Conservation (phyloP, 2,329 filamentous ascomycete species). For the Macrophomina pseudophaseolina region DNA sequence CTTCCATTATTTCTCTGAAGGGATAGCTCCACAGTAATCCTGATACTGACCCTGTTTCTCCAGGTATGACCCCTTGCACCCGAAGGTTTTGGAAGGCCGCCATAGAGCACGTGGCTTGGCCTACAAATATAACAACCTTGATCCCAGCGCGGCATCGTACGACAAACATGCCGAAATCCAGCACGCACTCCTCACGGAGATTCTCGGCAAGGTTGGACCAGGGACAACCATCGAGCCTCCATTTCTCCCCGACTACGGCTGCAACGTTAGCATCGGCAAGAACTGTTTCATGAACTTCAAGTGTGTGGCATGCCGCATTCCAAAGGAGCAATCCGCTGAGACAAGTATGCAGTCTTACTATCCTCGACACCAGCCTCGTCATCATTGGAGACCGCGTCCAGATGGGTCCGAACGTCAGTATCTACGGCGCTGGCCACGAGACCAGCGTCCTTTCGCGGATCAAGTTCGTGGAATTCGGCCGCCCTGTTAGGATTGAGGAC, state of each 20-base stretch:
- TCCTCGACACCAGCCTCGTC: constrained; percentile 1
- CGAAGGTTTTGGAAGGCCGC: not conserved
- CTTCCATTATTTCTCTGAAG: not conserved
- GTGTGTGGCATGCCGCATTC: not conserved
- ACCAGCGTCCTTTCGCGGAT: not conserved
- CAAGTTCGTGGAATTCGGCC: constrained; percentile 3
- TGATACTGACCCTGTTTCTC: not conserved
- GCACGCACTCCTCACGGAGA: not conserved
- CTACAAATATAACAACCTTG: constrained; percentile 9
- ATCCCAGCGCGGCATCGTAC: not conserved
- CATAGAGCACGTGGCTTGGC: not conserved
- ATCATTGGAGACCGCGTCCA: constrained; percentile 9
- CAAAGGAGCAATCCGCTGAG: not conserved
- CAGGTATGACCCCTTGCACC: not conserved
- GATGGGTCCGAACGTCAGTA: not conserved
- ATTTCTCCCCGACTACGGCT: not conserved
- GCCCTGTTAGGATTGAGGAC: constrained; percentile 18
- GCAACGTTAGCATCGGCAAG: constrained; percentile 11
- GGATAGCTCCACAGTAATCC: too few relatives aligned
- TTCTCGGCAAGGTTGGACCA: not conserved
- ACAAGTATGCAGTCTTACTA: not conserved
- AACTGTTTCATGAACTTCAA: constrained; percentile 11
- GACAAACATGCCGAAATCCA: not conserved
- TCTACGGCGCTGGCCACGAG: constrained; percentile 4
- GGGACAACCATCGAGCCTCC: not conserved